These are phyloP conservation scores for Dactylellina leptospora DNA, from an alignment of 2,329 filamentous ascomycete genomes.

Conservation along the genomic window DNA sequence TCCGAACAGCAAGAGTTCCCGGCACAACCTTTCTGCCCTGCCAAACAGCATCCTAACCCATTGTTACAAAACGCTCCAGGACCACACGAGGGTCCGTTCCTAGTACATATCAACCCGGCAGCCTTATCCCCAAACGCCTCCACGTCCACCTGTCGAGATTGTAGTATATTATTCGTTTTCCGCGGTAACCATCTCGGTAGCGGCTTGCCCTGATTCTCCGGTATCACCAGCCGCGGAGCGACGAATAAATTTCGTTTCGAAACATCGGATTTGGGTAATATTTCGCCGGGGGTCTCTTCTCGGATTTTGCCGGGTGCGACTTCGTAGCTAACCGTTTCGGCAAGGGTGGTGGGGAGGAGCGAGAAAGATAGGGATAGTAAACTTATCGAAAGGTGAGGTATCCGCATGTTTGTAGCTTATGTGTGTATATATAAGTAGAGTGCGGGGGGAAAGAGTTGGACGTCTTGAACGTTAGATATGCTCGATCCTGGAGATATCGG, in stretches of 20 bases:
- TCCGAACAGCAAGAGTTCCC: slow-evolving; percentile 43
- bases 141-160: neutral
- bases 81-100: slow-evolving; percentile 37
- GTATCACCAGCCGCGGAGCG: neutral
- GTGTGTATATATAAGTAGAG: slow-evolving; percentile 1
- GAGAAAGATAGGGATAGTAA: slow-evolving; percentile 33
- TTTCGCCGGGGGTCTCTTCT: slow-evolving; percentile 5
- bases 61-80: slow-evolving; percentile 34
- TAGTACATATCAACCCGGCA: slow-evolving; percentile 31
- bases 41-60: slow-evolving; percentile 41
- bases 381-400: slow-evolving; percentile 24
- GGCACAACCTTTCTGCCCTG: slow-evolving; percentile 37
- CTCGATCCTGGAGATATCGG: neutral
- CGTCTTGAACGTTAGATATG: neutral
- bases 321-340: slow-evolving; percentile 30
- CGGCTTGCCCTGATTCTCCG: slow-evolving; percentile 25
- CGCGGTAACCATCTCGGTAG: slow-evolving; percentile 45
- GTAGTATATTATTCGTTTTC: slow-evolving; percentile 34
- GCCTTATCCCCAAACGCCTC: slow-evolving; percentile 15
- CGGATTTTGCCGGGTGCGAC: slow-evolving; percentile 25
- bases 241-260: slow-evolving; percentile 28
- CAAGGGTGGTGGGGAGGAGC: slow-evolving; percentile 33
- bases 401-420: slow-evolving; percentile 30
- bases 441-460: neutral
- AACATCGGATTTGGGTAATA: slow-evolving; percentile 1